phyloP scores from a whole-genome alignment of 805 yeast genomes.

The Yarrowia yakushimensis region DNA sequence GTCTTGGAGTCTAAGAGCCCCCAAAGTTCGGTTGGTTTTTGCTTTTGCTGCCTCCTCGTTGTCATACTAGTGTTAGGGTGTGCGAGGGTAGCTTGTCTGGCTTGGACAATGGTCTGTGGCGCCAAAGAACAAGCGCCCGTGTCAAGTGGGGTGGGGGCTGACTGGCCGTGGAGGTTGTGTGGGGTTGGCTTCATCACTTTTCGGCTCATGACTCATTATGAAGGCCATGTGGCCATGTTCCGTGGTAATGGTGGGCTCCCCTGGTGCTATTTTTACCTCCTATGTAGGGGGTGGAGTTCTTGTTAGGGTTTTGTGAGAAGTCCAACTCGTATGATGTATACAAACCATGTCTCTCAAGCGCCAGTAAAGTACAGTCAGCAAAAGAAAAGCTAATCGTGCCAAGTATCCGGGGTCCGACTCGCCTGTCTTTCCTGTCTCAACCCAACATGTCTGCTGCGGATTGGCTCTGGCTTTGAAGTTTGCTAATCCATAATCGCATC shows the following conservation, averaged over 20 bases:
- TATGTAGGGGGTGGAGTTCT: neutral
- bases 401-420: neutral
- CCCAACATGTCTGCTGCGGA: neutral
- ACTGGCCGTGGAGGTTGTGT: too few relatives aligned
- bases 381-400: neutral
- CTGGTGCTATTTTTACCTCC: neutral
- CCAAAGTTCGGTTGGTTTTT: neutral
- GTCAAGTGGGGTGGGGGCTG: neutral
- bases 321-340: neutral
- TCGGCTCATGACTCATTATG: too few relatives aligned
- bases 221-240: too few relatives aligned
- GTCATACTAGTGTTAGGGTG: neutral
- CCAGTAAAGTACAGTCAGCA: neutral
- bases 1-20: neutral
- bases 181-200: too few relatives aligned
- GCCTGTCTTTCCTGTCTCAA: neutral
- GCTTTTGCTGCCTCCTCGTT: neutral
- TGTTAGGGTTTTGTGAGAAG: neutral
- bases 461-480: neutral
- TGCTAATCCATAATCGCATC: constrained; percentile 10
- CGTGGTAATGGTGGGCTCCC: neutral
- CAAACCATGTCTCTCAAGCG: neutral
- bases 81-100: neutral
- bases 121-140: neutral
- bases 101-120: neutral